Percentiles rank a stretch among this genome's conserved stretches.
These are phyloP conservation scores for Colletotrichum orchidophilum DNA, from an alignment of 2,329 filamentous ascomycete species.

Conservation along the genomic window DNA sequence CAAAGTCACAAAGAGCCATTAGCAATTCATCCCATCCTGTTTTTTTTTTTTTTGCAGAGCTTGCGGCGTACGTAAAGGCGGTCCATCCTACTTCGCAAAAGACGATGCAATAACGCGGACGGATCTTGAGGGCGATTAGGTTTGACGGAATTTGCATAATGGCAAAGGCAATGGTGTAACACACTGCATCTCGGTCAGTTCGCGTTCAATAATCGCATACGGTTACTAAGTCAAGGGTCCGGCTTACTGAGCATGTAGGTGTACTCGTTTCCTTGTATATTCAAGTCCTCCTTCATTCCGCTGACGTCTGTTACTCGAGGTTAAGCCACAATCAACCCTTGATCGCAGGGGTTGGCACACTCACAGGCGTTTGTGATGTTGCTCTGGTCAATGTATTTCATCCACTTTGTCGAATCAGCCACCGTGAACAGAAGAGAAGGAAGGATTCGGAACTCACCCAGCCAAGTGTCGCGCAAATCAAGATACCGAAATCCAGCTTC, in stretches of 20 bases:
- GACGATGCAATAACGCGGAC: slow-evolving; percentile 72
- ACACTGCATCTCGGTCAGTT: background rate
- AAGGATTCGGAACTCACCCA: background rate
- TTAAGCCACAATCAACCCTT: background rate
- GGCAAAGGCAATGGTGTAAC: slow-evolving; percentile 65
- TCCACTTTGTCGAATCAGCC: background rate
- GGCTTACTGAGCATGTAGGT: slow-evolving; percentile 20
- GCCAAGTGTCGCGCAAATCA: slow-evolving; percentile 11
- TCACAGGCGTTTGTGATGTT: slow-evolving; percentile 23
- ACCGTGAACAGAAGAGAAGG: background rate
- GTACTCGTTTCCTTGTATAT: slow-evolving; percentile 12
- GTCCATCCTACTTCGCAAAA: slow-evolving; percentile 41
- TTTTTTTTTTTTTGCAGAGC: fast-evolving
- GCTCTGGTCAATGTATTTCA: slow-evolving; percentile 25
- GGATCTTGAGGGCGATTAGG: slow-evolving; percentile 68
- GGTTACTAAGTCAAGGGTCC: background rate
- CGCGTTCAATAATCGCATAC: no score
- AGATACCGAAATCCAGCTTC: slow-evolving; percentile 14
- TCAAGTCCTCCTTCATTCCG: slow-evolving; percentile 16
- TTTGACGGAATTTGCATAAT: slow-evolving; percentile 74
- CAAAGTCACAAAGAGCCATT: background rate
- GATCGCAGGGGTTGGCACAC: background rate
- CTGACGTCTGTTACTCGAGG: background rate
- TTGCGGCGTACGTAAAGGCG: background rate
- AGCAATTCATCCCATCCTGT: no score